Conservation (phyloP, 768 basidiomycete species). For the Tremella mesenterica region DNA sequence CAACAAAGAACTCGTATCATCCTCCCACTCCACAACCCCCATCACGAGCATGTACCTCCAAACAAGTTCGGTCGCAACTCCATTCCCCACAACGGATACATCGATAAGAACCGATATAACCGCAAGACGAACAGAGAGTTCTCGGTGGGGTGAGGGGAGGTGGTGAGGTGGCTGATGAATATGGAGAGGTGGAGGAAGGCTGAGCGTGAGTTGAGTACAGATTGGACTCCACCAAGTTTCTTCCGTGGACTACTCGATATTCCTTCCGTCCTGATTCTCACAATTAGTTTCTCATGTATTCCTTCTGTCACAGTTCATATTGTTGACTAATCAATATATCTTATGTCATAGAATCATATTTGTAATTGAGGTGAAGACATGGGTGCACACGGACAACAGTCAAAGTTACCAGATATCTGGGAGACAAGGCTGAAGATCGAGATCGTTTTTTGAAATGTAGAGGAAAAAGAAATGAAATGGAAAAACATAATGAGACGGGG, state of each 20-base stretch:
- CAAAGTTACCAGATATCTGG: no score
- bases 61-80: conserved; percentile 30
- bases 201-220: not conserved
- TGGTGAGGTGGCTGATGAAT: conserved; percentile 17
- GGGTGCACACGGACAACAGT: no score
- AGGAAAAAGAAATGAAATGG: not conserved
- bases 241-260: not conserved
- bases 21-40: conserved; percentile 41
- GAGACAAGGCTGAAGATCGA: not conserved
- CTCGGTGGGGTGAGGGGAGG: conserved; percentile 24
- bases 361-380: no score
- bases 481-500: no score
- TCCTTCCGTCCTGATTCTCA: not conserved
- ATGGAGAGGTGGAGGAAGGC: conserved; percentile 28
- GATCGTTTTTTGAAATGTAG: not conserved
- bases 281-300: not conserved
- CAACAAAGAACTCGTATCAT: no score
- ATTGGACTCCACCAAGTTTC: not conserved
- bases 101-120: conserved; percentile 34
- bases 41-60: conserved; percentile 35
- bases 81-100: conserved; percentile 38
- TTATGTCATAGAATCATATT: no score
- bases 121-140: conserved; percentile 39
- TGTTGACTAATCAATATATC: no score
- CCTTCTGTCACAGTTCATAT: no score